phyloP scores from a whole-genome alignment of 2,329 filamentous ascomycete genomes.

The Fusarium sacchari region DNA sequence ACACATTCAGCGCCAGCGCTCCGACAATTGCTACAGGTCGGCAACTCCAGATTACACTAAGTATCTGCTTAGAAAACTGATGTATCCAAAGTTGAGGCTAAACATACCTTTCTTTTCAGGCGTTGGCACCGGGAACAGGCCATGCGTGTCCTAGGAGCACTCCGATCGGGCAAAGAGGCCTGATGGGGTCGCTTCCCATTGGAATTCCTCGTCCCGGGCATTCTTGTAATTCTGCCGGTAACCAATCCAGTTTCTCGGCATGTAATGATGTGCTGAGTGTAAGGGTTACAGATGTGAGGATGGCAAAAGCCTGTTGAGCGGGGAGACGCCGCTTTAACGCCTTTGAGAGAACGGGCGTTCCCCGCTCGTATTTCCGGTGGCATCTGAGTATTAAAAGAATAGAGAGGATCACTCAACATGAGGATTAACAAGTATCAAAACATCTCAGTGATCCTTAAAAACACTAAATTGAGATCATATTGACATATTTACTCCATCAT shows the following conservation, averaged over 20 bases:
- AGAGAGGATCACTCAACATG: not conserved
- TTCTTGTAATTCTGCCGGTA: not conserved
- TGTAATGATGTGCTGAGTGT: not conserved
- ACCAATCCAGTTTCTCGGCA: not conserved
- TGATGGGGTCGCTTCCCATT: not conserved
- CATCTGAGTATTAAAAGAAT: slow-evolving; percentile 9
- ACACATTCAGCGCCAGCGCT: slow-evolving; percentile 54
- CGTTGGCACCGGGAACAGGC: slow-evolving; percentile 55
- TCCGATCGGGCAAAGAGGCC: not conserved
- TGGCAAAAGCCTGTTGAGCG: slow-evolving; percentile 24
- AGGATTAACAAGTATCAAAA: not conserved
- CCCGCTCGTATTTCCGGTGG: not conserved
- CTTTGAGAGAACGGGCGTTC: slow-evolving; percentile 2
- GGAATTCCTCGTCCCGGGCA: slow-evolving; percentile 14
- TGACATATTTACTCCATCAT: not conserved
- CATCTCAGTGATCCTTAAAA: not conserved
- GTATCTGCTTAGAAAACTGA: not conserved
- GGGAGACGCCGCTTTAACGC: slow-evolving; percentile 28
- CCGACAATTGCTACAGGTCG: slow-evolving; percentile 55
- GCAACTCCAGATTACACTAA: slow-evolving; percentile 57
- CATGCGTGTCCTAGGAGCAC: slow-evolving; percentile 31
- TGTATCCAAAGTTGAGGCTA: not conserved
- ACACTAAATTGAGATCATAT: not conserved
- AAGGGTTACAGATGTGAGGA: not conserved
- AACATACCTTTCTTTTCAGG: slow-evolving; percentile 59